Evolutionary conservation across 345 rosid genomes (phyloP).

Genomic region (Moricandia moricandioides): DNA sequence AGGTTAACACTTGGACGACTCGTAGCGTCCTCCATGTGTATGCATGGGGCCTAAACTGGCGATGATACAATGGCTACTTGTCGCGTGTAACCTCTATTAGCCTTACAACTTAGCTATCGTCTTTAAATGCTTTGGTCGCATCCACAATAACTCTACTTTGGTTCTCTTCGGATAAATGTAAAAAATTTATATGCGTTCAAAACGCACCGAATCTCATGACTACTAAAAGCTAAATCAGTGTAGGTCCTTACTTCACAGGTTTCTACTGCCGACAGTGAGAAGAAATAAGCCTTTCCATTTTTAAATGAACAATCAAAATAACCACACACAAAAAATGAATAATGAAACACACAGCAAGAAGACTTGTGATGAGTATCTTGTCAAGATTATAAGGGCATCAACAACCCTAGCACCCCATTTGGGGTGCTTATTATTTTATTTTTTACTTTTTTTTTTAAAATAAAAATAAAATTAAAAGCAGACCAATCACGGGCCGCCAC

Average conservation of each 20-base stretch:
- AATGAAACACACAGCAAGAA: not conserved
- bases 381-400: not conserved
- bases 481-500: too few species aligned
- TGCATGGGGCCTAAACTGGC: not conserved
- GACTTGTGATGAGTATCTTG: not conserved
- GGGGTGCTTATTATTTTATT: too few species aligned
- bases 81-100: slow-evolving; percentile 20
- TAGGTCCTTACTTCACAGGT: slow-evolving; percentile 14
- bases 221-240: slow-evolving; percentile 4
- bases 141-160: not conserved
- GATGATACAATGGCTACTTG: slow-evolving; percentile 1
- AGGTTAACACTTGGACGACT: slow-evolving; percentile 23
- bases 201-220: not conserved
- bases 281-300: not conserved
- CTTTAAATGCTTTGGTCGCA: slow-evolving; percentile 19
- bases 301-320: not conserved
- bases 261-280: slow-evolving; percentile 28
- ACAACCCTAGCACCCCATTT: too few species aligned
- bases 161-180: not conserved
- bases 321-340: not conserved
- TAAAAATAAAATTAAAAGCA: too few species aligned
- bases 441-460: too few species aligned
- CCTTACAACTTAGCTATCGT: slow-evolving; percentile 27
- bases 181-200: not conserved
- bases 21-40: slow-evolving; percentile 15